Base-by-base conservation (phyloP, 2,329 filamentous ascomycete genomes). In the Fusarium xylarioides region DNA sequence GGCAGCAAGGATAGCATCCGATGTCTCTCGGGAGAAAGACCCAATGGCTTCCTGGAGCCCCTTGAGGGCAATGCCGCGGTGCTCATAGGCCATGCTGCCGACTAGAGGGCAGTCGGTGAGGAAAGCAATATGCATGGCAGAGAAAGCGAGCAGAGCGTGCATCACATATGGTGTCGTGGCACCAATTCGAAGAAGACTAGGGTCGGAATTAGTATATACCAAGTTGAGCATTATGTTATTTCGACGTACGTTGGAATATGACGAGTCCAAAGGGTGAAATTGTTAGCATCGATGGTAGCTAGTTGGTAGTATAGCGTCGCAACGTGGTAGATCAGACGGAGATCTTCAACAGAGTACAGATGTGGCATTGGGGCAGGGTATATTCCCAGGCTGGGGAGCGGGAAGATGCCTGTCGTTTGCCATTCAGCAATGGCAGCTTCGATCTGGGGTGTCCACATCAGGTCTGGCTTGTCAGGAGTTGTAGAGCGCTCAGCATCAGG, bases 91-190 rank as follows among this genome's bases (percentile, higher is more conserved):
- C 82, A 98, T 90, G 83, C 95, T 95, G 73, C 93, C 92, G 32
- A 95, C 95, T 74, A 96, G 90, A 42, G 91, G 90, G 77, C 95
- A 97, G 78, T 93, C 91, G 58, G 94, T 96, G 77, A 97, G 88
- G 88, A 93, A 97, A 52, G 95, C 93, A 73, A 99, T 89, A 83
- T 98, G 95, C 79, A 94, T 95, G 60, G 96, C 95, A n/a, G 96
- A 97, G 78, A 98, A 93, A 11, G 95, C 94, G 60, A 98, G 88
- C 76, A 98, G 88, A 19, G 95, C 92, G 82, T 97, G 93, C 95
- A 98, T 97, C 75, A 98, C 95, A 83, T 96, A 98, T 60, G 91
- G 88, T 80, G 95, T 91, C 23, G 91, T 91, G 55, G 94, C 89
- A 63, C 94, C 94, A 78, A 97, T 92, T 76, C 91, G 91, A 73